These are phyloP conservation scores for Ophiocordyceps camponoti-rufipedis DNA, from an alignment of 2,329 filamentous ascomycete species.

Conservation along the genomic window DNA sequence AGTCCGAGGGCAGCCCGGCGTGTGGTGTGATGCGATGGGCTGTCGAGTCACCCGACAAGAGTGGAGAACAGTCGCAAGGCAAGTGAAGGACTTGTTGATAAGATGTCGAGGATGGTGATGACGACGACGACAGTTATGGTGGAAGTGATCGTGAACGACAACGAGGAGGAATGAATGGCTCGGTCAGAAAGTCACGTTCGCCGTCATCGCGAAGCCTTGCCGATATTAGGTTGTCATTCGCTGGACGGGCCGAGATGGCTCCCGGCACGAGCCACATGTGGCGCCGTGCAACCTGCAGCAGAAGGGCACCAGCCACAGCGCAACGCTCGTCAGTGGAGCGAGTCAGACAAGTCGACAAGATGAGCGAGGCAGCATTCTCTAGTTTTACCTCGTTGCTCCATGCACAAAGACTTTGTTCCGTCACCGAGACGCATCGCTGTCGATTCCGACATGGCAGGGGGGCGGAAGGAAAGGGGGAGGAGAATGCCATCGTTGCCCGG, in stretches of 20 bases:
- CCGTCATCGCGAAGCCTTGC: neutral
- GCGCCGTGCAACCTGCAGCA: neutral
- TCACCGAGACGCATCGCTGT: too few relatives aligned
- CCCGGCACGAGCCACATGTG: neutral
- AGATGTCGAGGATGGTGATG: neutral
- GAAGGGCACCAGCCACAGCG: neutral
- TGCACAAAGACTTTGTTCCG: too few relatives aligned
- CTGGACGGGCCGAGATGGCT: neutral
- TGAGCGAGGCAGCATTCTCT: too few relatives aligned
- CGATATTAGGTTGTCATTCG: neutral
- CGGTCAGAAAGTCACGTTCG: neutral
- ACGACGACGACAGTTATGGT: neutral
- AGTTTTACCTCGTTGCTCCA: too few relatives aligned
- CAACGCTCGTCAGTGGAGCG: neutral
- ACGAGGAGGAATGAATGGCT: neutral
- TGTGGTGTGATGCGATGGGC: neutral
- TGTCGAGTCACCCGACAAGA: neutral
- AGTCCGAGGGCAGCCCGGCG: neutral
- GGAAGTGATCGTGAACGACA: neutral
- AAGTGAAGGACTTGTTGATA: neutral
- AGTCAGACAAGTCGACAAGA: neutral
- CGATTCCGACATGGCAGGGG: too few relatives aligned
- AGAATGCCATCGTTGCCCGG: too few relatives aligned
- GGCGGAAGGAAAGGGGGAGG: too few relatives aligned
- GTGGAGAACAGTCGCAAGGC: neutral